Percentiles rank a stretch among this genome's conserved stretches.
These are phyloP conservation scores for Zizania palustris DNA, from an alignment of 202 grass and related monocot species.

Conservation along the genomic window DNA sequence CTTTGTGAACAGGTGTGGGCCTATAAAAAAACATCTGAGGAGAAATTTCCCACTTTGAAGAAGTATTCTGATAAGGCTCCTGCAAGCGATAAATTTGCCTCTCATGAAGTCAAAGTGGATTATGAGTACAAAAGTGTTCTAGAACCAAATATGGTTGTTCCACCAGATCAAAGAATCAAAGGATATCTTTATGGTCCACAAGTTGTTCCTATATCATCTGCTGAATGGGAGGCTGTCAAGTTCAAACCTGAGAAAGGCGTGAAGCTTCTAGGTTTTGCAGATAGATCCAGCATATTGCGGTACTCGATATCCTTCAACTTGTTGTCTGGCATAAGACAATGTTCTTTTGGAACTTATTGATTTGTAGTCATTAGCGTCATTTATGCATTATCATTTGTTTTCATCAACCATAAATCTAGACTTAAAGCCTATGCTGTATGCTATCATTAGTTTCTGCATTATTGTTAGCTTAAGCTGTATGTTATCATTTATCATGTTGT, in stretches of 20 bases:
- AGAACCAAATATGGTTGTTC: conserved; percentile 75
- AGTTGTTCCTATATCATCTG: conserved; percentile 81
- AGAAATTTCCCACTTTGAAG: conserved; percentile 91
- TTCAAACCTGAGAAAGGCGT: conserved; percentile 92
- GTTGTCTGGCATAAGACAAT: conserved; percentile 11
- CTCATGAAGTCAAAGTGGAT: conserved; percentile 92
- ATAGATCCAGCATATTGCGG: conserved; percentile 69
- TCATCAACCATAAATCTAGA: no score
- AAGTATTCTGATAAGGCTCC: conserved; percentile 87
- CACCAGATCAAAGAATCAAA: conserved; percentile 96
- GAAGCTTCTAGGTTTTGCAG: conserved; percentile 91
- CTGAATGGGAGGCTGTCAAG: conserved; percentile 85
- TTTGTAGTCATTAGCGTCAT: conserved; percentile 6
- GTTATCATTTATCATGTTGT: not conserved
- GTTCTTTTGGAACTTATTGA: conserved; percentile 25
- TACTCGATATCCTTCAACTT: conserved; percentile 45
- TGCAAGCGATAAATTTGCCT: conserved; percentile 70
- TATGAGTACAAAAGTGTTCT: conserved; percentile 81
- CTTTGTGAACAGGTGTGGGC: conserved; percentile 86
- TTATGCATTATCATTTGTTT: conserved; percentile 7
- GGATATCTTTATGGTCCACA: conserved; percentile 97
- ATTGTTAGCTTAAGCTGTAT: not conserved
- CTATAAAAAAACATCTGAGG: conserved; percentile 95
- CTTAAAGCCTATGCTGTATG: no score
- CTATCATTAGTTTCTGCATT: no score